Base-by-base conservation (phyloP, 768 basidiomycete genomes). In the Boletus pseudo-olivaceus region DNA sequence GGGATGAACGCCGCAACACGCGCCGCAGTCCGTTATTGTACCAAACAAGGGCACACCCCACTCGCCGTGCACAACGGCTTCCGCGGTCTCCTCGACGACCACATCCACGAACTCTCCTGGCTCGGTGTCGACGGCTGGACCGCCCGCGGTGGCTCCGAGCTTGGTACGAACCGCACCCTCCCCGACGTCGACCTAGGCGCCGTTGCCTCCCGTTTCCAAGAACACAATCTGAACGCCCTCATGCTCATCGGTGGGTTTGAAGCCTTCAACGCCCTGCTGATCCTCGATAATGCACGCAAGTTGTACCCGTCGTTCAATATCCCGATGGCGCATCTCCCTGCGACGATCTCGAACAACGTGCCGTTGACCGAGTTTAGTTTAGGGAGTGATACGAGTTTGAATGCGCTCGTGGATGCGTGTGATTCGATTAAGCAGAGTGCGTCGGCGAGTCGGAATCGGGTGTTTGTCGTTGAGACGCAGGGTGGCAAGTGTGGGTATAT, bases 391-490 rank as follows among this genome's bases (percentile, higher is more conserved):
- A 99, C 97, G n/a, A 91, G 90, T 70, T 76, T 99, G 78, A 99
- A 98, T 70, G 94, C 95, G 3, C 78, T 99, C 30, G 94, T 98
- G 49, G 92, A 95, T 56, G 97, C 97, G 7, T 98, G 96, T 67
- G 97, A 99, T 72, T 87, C 95, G 39, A 98, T 99, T 75, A 97
- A 95, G 75, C 97, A 99, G 78, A 95, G 93, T 66, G 97, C 97
- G 10, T 90, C 90, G 51, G 96, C 97, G 5, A 97, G 93, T 66
- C 73, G 97, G 58, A 94, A 98, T 70, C 78, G 97, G 40, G 97
- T 98, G 55, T 99, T 99, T 67, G 90, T 98, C 1, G 93, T 99
- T 17, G 96, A 99, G 73, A 98, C 95, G 0, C 97, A 98, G 70
- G 97, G 97, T 46, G 97, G 96, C 9, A 87, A 89, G 67, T 97